These are phyloP conservation scores for Ochetophila trinervis DNA, from an alignment of 306 rosid genomes.

Conservation along the genomic window DNA sequence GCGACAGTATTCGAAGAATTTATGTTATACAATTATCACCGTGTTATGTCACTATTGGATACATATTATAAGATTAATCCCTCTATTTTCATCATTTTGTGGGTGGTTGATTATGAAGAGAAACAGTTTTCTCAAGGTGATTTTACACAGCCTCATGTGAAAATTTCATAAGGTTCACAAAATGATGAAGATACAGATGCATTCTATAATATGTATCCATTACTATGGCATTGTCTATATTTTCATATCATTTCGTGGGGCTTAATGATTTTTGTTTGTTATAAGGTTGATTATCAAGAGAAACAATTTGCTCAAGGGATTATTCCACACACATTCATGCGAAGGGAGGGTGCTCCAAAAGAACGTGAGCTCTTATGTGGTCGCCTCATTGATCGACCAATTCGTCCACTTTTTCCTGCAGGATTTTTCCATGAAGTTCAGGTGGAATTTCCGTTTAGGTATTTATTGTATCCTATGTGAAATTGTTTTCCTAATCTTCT, in stretches of 20 bases:
- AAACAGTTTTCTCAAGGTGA: too few species aligned
- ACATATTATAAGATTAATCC: too few species aligned
- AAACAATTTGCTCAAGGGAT: constrained; percentile 87
- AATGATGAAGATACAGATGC: too few species aligned
- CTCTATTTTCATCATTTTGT: too few species aligned
- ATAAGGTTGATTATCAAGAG: constrained; percentile 95
- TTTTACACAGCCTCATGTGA: too few species aligned
- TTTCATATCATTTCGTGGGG: not conserved
- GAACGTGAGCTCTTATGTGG: constrained; percentile 93
- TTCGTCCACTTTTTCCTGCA: constrained; percentile 80
- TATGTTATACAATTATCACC: too few species aligned
- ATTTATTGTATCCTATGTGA: constrained; percentile 2
- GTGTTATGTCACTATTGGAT: too few species aligned
- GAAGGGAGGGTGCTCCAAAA: constrained; percentile 95
- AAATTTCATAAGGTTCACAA: too few species aligned
- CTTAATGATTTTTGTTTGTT: constrained; percentile 3
- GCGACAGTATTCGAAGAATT: too few species aligned
- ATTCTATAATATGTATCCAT: too few species aligned
- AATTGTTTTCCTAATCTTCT: not conserved
- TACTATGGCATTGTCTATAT: too few species aligned
- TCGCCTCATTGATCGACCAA: constrained; percentile 84
- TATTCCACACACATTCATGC: constrained; percentile 73
- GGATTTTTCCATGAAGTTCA: constrained; percentile 98
- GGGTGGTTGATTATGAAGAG: too few species aligned
- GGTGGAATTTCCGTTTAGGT: constrained; percentile 33